phyloP scores from a whole-genome alignment of 2,329 filamentous ascomycete genomes.

The Fusarium sp. region DNA sequence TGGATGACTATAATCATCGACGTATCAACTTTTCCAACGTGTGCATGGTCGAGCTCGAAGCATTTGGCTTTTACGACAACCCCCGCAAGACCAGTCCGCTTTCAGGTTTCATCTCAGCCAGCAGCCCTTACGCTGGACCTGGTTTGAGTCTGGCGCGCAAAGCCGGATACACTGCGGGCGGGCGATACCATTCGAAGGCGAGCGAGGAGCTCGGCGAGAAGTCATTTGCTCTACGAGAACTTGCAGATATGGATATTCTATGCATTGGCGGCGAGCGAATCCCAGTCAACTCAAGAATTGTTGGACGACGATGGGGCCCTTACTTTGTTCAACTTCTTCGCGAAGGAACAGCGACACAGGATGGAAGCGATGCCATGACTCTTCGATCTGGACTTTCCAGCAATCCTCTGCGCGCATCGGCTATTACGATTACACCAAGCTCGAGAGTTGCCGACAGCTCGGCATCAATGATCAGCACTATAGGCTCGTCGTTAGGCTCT shows the following conservation, averaged over 20 bases:
- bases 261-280: conserved; percentile 92
- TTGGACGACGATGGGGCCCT: conserved; percentile 91
- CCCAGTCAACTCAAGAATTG: conserved; percentile 90
- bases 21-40: conserved; percentile 98
- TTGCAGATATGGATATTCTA: conserved; percentile 96
- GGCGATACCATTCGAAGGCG: conserved; percentile 79
- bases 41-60: conserved; percentile 96
- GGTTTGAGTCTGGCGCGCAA: conserved; percentile 70
- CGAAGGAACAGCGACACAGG: conserved; percentile 79
- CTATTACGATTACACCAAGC: conserved; percentile 83
- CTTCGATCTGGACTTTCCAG: conserved; percentile 73
- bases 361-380: conserved; percentile 80
- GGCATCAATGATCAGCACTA: conserved; percentile 61
- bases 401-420: conserved; percentile 78
- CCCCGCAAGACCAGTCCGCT: conserved; percentile 82
- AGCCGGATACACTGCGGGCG: conserved; percentile 76
- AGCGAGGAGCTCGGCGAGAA: conserved; percentile 89
- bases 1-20: conserved; percentile 98
- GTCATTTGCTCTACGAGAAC: conserved; percentile 82
- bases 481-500: conserved; percentile 57
- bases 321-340: conserved; percentile 94
- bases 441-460: conserved; percentile 64
- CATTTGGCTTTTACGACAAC: conserved; percentile 97
- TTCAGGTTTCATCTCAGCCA: conserved; percentile 87
- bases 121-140: conserved; percentile 72